Evolutionary conservation across 164 flowering plant species (phyloP), one percentile per base, ranked within the genome.

Genomic region (Akebia trifoliata): DNA sequence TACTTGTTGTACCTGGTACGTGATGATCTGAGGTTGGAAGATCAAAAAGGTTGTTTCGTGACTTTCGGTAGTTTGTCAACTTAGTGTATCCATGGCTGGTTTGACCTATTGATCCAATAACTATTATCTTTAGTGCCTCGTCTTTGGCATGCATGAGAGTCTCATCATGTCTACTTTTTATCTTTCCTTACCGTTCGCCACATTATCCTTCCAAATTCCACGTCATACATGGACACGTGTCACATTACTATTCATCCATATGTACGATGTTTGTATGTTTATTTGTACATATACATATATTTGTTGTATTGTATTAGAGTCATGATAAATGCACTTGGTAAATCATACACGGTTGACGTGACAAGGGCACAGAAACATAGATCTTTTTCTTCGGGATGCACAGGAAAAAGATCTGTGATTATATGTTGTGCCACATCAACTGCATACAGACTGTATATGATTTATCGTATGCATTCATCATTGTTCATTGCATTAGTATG

Each of bases 91-190:
- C 48, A 74, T 61, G 56, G 37, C 71, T 29, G 48, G 22, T 9
- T 53, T 65, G 76, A 62, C 72, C 68, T 62, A 43, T 50, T 42
- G 8, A 6, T 60, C 37, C 31, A 17, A 56, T 37, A 46, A 48
- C 51, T 28, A 63, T 24, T 15, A 15, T 25, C 61, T 43, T 66
- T 62, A 35, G 11, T 74, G 78, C 67, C 72, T 54, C 53, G n/a
- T 60, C 81, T 77, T 72, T 77, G 37, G 58, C 67, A 42, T 46
- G 71, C 81, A 74, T 53, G 2, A 7, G 2, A n/a, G 55, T 65
- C 71, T 67, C 61, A 28, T 72, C 67, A 17, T 48, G 25, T 15
- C 22, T 6, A 45, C 6, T 37, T 8, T 57, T 20, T 32, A 17
- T 4, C 20, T 32, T 22, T 42, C 37, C 31, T 60, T 56, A n/a